phyloP scores from a whole-genome alignment of 83 land plant species.

The Isoetes engelmannii region DNA sequence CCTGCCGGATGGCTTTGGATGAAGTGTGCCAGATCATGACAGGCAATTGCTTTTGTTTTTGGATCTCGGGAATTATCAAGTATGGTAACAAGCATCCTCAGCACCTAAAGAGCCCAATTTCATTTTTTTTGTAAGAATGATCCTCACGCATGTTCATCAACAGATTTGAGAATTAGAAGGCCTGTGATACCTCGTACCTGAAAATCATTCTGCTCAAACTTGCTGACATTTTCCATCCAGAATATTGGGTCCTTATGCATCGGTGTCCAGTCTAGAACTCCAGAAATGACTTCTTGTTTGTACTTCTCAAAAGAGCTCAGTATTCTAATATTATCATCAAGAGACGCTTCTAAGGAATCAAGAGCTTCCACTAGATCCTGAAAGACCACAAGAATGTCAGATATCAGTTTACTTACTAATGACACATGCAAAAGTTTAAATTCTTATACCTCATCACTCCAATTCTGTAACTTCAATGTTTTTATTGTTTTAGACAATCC shows the following conservation, averaged over 20 bases:
- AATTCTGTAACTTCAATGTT: constrained; percentile 82
- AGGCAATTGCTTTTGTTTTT: constrained; percentile 70
- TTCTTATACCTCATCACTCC: constrained; percentile 88
- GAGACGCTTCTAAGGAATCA: constrained; percentile 60
- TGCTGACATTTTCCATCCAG: constrained; percentile 79
- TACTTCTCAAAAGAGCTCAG: constrained; percentile 90
- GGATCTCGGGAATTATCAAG: constrained; percentile 68
- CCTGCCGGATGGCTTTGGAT: constrained; percentile 80
- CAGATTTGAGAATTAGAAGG: neutral
- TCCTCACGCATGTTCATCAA: too few species aligned
- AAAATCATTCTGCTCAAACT: constrained; percentile 87
- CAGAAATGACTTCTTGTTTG: constrained; percentile 77
- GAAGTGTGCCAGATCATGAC: constrained; percentile 82
- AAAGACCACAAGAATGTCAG: neutral
- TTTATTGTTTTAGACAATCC: constrained; percentile 79
- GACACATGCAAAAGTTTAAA: neutral
- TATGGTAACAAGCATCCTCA: constrained; percentile 68
- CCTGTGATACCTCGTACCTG: constrained; percentile 46
- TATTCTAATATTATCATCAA: constrained; percentile 69
- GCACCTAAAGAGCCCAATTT: constrained; percentile 40
- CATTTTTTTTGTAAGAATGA: neutral
- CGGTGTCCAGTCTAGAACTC: constrained; percentile 91
- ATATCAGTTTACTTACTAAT: neutral
- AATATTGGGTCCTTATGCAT: constrained; percentile 87
- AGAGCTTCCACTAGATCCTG: constrained; percentile 76